Evolutionary conservation across 345 rosid species (phyloP).

Genomic region (Corymbia maculata): DNA sequence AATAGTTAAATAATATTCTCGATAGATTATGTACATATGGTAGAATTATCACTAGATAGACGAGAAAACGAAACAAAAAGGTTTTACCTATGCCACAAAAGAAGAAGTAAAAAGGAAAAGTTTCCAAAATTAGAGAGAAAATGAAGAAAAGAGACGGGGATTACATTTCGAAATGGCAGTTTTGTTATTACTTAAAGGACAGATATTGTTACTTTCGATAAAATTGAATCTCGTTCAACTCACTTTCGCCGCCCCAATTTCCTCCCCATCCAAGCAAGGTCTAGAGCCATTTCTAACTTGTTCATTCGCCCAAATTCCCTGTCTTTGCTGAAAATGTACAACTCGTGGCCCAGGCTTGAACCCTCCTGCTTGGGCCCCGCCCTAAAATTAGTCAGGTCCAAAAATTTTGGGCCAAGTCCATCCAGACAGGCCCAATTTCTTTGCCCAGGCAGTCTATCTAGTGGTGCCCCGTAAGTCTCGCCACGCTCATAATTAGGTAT

Average conservation of each 20-base stretch:
- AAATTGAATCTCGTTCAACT: neutral
- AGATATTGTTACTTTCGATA: neutral
- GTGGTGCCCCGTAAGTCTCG: neutral
- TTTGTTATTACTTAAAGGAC: neutral
- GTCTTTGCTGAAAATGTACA: no score
- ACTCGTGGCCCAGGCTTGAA: neutral
- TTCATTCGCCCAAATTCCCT: no score
- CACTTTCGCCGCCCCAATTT: neutral
- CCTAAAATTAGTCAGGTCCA: neutral
- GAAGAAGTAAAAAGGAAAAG: no score
- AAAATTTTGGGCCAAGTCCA: neutral
- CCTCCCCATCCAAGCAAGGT: neutral
- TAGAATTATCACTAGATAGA: neutral
- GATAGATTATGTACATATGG: neutral
- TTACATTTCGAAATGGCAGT: neutral
- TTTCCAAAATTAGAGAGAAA: neutral
- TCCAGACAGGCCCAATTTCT: neutral
- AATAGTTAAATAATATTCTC: neutral
- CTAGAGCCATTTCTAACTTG: no score
- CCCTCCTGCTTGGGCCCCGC: neutral
- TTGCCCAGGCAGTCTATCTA: neutral
- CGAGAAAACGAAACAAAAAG: neutral
- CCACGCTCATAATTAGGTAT: neutral
- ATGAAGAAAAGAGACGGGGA: neutral
- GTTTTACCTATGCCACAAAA: accelerated